Conservation (phyloP, 2,329 filamentous ascomycete species). For the Neobulgaria alba region DNA sequence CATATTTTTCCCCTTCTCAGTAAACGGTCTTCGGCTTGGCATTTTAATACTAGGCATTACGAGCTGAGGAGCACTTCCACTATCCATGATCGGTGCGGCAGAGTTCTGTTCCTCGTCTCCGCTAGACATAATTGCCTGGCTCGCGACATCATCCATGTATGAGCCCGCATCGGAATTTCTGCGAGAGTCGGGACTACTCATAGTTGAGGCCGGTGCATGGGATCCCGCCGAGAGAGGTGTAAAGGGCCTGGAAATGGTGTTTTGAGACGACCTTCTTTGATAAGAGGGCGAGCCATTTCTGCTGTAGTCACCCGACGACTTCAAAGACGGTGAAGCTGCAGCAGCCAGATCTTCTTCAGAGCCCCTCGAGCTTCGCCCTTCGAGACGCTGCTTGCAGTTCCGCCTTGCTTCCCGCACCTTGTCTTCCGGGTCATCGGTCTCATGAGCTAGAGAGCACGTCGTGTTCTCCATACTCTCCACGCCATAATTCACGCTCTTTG, state of each 20-base stretch:
- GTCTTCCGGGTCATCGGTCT: constrained; percentile 24
- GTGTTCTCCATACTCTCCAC: constrained; percentile 29
- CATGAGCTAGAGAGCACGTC: constrained; percentile 25
- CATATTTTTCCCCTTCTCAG: constrained; percentile 72
- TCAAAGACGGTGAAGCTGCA: constrained; percentile 25
- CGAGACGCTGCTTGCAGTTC: constrained; percentile 24
- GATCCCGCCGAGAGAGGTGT: constrained; percentile 37
- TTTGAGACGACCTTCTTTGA: constrained; percentile 26
- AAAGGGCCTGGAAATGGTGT: constrained; percentile 35
- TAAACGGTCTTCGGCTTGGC: constrained; percentile 83
- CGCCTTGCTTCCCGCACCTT: constrained; percentile 18
- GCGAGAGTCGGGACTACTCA: constrained; percentile 44
- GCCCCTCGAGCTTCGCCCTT: constrained; percentile 10
- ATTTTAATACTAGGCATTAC: constrained; percentile 96
- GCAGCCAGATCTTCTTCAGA: constrained; percentile 20
- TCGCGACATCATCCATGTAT: constrained; percentile 36
- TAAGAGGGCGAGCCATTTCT: constrained; percentile 27
- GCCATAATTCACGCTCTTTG: constrained; percentile 28
- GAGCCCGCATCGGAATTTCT: constrained; percentile 43
- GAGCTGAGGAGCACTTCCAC: constrained; percentile 61
- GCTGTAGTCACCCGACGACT: constrained; percentile 27
- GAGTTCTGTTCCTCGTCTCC: constrained; percentile 35
- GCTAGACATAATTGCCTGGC: constrained; percentile 29
- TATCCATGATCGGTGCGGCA: constrained; percentile 38
- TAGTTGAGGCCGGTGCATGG: constrained; percentile 33